These are phyloP conservation scores for Ochetophila trinervis DNA, from an alignment of 306 rosid genomes.

Conservation along the genomic window DNA sequence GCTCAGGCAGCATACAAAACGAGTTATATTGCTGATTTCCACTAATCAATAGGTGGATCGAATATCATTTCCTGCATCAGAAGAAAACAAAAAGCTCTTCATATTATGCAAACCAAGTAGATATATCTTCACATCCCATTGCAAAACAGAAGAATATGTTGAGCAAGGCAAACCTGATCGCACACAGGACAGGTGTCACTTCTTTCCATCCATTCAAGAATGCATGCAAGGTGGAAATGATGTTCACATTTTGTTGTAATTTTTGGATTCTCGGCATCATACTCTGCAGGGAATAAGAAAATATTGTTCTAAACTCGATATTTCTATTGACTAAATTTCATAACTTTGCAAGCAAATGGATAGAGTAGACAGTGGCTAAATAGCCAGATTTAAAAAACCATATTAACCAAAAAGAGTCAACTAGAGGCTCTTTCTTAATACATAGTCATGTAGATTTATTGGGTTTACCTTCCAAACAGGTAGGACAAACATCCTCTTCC, in stretches of 20 bases:
- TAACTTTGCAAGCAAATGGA: background rate
- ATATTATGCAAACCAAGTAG: background rate
- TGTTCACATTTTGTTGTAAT: conserved; percentile 70
- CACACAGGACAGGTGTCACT: conserved; percentile 88
- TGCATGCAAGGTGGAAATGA: conserved; percentile 96
- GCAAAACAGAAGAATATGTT: conserved; percentile 4
- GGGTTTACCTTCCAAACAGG: conserved; percentile 89
- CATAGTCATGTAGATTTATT: conserved; percentile 6
- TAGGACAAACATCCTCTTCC: conserved; percentile 89
- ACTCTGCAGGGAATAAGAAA: conserved; percentile 53
- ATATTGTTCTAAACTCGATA: conserved; percentile 6
- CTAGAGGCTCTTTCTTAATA: background rate
- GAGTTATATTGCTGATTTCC: conserved; percentile 22
- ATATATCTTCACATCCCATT: conserved; percentile 4
- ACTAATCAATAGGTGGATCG: conserved; percentile 66
- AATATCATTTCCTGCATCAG: conserved; percentile 73
- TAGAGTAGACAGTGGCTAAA: conserved; percentile 1
- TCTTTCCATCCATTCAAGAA: conserved; percentile 99
- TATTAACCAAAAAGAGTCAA: background rate
- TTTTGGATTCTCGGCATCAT: conserved; percentile 79
- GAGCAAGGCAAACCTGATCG: conserved; percentile 59
- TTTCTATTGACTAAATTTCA: background rate
- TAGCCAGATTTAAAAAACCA: conserved; percentile 7
- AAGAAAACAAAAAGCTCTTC: conserved; percentile 9
- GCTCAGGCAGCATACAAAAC: conserved; percentile 22